Base-by-base conservation (phyloP, 495 filamentous ascomycete genomes). In the Articulospora tetracladia region DNA sequence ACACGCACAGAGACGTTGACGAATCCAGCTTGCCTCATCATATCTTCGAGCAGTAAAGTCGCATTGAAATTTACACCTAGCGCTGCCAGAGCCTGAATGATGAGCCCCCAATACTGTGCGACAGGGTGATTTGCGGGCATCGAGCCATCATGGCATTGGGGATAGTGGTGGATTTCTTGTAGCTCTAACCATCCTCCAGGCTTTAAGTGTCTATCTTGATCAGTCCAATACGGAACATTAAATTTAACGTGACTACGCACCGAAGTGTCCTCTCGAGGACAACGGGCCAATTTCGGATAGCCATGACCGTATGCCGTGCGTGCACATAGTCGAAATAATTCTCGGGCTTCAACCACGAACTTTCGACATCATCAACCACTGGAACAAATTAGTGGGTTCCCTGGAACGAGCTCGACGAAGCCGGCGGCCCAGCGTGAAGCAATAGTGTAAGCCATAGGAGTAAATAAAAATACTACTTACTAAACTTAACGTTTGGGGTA, bases 401-500 rank as follows among this genome's bases (percentile, higher is more conserved):
- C 3, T 15, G 17, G 8, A 44, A 44, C 4, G 13, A 13, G 4
- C 30, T 32, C 8, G 8, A 15, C 39, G 8, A 44, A n/a, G 39
- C 3, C 4, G 39, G 39, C n/a, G 3, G 30, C 13, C 30, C 30
- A 32, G 30, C 30, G 13, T n/a, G n/a, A n/a, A n/a, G n/a, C n/a
- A n/a, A n/a, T n/a, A n/a, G n/a, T n/a, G n/a, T n/a, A n/a, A n/a
- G n/a, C n/a, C n/a, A n/a, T n/a, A n/a, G n/a, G n/a, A n/a, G n/a
- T n/a, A n/a, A n/a, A n/a, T n/a, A n/a, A n/a, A n/a, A 44, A 44
- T 11, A n/a, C 39, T 17, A 44, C 39, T 15, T 44, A 44, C 39
- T 76, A 63, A 89, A 89, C 30, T 73, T 79, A 62, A 86, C 82
- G 62, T 88, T 88, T 19, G 84, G 82, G 84, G 83, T 1, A 65